Conservation (phyloP, 345 rosid genomes). For the Tarenaya hassleriana region DNA sequence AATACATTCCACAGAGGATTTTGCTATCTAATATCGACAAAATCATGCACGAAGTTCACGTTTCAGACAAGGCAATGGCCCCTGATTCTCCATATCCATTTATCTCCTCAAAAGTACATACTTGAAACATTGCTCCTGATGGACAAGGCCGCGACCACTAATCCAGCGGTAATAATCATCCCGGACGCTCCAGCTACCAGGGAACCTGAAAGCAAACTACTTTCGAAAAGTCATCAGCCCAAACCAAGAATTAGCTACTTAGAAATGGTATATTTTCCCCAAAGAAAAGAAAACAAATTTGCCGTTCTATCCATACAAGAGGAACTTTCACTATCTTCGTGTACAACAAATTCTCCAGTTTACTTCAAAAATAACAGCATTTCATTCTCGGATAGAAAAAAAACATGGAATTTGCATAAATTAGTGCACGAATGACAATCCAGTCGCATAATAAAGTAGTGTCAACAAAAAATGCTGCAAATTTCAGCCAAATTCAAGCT, state of each 20-base stretch:
- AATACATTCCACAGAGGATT: not conserved
- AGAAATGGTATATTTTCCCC: not conserved
- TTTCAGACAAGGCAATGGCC: no score
- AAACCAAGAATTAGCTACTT: conserved; percentile 20
- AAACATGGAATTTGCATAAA: no score
- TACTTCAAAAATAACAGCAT: no score
- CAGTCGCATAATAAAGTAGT: no score
- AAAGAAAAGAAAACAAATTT: not conserved
- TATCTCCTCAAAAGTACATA: conserved; percentile 28
- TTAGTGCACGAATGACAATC: no score
- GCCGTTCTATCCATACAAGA: not conserved
- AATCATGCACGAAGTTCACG: no score
- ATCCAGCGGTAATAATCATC: conserved; percentile 46
- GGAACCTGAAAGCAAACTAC: conserved; percentile 61
- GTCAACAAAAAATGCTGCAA: no score
- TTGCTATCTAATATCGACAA: no score
- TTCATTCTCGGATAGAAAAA: no score
- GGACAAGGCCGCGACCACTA: conserved; percentile 55
- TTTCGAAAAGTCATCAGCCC: conserved; percentile 44
- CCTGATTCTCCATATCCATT: not conserved
- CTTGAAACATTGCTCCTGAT: conserved; percentile 39
- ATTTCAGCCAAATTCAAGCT: no score
- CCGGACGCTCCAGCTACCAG: conserved; percentile 63
- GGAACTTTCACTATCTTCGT: no score
- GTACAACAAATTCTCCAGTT: no score